Evolutionary conservation across 1,139 yeast genomes (phyloP).

Genomic region (Yamadazyma spencermartinsiae): DNA sequence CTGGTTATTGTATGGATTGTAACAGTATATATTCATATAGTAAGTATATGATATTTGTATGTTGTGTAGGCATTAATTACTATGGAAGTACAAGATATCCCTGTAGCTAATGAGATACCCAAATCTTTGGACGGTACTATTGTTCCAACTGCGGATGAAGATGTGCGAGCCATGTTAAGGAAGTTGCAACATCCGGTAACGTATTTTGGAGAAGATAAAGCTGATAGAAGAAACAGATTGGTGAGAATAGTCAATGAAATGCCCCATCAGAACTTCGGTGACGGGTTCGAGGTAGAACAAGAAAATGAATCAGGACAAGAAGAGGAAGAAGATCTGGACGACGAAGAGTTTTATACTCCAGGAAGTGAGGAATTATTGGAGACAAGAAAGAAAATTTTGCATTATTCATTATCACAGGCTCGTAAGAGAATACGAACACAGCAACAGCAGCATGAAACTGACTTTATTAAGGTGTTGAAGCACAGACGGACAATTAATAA

Average conservation of each 20-base stretch:
- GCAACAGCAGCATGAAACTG: conserved; percentile 18
- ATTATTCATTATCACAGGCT: conserved; percentile 50
- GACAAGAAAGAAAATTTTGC: conserved; percentile 53
- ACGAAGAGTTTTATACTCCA: conserved; percentile 85
- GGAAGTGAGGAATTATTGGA: conserved; percentile 60
- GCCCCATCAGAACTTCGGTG: conserved; percentile 15
- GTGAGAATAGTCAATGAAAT: conserved; percentile 22
- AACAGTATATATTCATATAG: too few relatives aligned
- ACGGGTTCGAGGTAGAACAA: conserved; percentile 21
- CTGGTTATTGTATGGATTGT: too few relatives aligned
- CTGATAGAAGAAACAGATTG: conserved; percentile 62
- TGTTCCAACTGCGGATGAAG: conserved; percentile 66
- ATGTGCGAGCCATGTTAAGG: conserved; percentile 51
- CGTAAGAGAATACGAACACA: conserved; percentile 37
- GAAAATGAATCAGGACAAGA: conserved; percentile 69
- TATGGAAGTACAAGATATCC: conserved; percentile 25
- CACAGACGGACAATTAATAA: conserved; percentile 48
- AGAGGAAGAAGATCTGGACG: conserved; percentile 49
- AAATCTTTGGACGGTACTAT: background rate
- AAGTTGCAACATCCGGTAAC: conserved; percentile 60
- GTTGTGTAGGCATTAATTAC: too few relatives aligned
- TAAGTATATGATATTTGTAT: too few relatives aligned
- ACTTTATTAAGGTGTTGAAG: conserved; percentile 32
- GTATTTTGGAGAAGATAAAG: conserved; percentile 59
- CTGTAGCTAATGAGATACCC: conserved; percentile 23